Conservation (phyloP, 257 asterid genomes). For the Sherardia arvensis region DNA sequence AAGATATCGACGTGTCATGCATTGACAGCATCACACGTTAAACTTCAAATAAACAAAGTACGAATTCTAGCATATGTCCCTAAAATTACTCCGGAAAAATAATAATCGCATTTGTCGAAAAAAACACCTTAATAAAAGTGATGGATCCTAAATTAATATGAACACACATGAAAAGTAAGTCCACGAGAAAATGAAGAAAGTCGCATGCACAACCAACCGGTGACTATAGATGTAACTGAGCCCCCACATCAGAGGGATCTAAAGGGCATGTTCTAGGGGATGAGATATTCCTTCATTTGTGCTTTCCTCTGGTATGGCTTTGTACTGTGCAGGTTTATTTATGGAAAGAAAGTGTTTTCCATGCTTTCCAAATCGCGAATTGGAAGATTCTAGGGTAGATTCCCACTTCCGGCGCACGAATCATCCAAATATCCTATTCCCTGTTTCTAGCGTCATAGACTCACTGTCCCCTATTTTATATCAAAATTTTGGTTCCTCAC, state of each 20-base stretch:
- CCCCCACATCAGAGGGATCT: background rate
- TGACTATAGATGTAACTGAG: background rate
- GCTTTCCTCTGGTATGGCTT: background rate
- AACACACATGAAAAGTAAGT: background rate
- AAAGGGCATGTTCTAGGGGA: background rate
- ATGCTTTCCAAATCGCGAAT: background rate
- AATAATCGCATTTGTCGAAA: no score
- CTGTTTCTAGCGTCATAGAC: slow-evolving; percentile 9
- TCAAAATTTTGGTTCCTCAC: no score
- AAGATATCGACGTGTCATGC: no score
- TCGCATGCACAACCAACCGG: background rate
- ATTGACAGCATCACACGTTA: no score
- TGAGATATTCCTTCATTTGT: slow-evolving; percentile 12
- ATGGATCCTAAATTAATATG: no score
- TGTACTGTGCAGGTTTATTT: background rate
- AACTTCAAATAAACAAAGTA: no score
- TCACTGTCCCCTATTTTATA: no score
- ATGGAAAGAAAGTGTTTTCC: background rate
- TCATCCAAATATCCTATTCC: slow-evolving; percentile 22
- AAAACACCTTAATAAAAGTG: no score
- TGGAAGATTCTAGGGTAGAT: slow-evolving; percentile 36
- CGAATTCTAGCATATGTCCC: no score
- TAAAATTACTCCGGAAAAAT: no score
- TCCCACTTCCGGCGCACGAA: slow-evolving; percentile 20
- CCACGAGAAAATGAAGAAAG: background rate